These are phyloP conservation scores for Gigaspora rosea DNA, from an alignment of 192 early-diverging fungal species.

Conservation along the genomic window DNA sequence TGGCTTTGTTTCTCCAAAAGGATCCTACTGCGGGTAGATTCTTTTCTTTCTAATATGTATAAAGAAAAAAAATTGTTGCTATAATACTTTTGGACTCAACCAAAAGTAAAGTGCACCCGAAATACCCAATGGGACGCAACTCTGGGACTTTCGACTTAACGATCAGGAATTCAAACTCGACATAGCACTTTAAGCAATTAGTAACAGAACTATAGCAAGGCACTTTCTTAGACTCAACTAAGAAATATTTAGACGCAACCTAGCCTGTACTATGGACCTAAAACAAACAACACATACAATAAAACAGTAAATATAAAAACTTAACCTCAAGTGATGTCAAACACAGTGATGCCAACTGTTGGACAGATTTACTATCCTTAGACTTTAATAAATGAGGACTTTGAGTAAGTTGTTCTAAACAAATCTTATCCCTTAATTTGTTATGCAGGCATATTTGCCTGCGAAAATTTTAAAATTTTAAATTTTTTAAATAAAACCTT, in stretches of 20 bases:
- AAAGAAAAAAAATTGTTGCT: conserved; percentile 4
- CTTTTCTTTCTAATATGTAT: conserved; percentile 4
- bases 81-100: not conserved
- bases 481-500: too few species aligned
- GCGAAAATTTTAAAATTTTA: too few species aligned
- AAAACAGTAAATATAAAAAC: not conserved
- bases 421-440: too few species aligned
- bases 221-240: conserved; percentile 8
- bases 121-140: not conserved
- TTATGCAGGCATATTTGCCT: too few species aligned
- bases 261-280: conserved; percentile 7
- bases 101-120: not conserved
- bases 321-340: not conserved
- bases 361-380: not conserved
- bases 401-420: not conserved
- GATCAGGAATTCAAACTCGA: conserved; percentile 4
- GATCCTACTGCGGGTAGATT: not conserved
- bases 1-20: conserved; percentile 8
- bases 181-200: conserved; percentile 23
- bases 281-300: too few species aligned
- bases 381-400: conserved; percentile 7
- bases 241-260: conserved; percentile 14
- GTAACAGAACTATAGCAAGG: conserved; percentile 14
- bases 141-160: not conserved
- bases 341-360: conserved; percentile 1